Base-by-base conservation (phyloP, 192 early-diverging fungal species). In the Radiomyces spectabilis region DNA sequence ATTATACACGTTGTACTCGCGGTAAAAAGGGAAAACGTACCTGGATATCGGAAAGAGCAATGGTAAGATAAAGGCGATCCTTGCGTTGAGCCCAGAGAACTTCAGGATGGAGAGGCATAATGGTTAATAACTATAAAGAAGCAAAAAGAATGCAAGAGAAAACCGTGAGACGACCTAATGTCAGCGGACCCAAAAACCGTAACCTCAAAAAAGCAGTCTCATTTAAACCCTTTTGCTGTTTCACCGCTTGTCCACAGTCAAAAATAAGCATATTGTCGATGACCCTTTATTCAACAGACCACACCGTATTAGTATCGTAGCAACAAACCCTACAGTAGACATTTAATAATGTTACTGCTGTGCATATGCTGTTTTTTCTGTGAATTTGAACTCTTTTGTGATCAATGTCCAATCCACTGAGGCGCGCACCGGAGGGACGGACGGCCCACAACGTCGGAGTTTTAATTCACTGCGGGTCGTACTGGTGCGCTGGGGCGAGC, bases 51-150 rank as follows among this genome's bases (percentile, higher is more conserved):
- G 71, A 37, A 16, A 93, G 57, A 41, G 87, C 78, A 59, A 97
- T 77, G 8, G 94, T 97, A 24, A 97, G 56, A 66, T 80, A 95
- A 53, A 95, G 58, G 47, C 88, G 65, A 46, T 89, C 82, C 37
- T 77, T 69, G 61, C 88, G 82, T 64, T 97, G 92, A 27, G 94
- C 94, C 92, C 94, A 96, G 61, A 90, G 82, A 53, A 93, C 86
- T 63, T 66, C 69, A 30, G 89, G 86, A 58, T 74, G 68, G 27
- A 83, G 56, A 46, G 68, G 31, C 58, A 66, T 74, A 40, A 41
- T 69, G 38, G 24, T 10, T 44, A 57, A 57, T 30, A 37, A 32
- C 25, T 35, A 53, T 38, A 44, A 51, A 51, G 29, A 53, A 39
- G 37, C 45, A 51, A 8, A 31, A 32, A 39, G 38, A 21, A 26